Percentiles rank a stretch among this genome's conserved stretches.
phyloP scores from a whole-genome alignment of 1,139 yeast species.

The Lodderomyces oxycetoniae region DNA sequence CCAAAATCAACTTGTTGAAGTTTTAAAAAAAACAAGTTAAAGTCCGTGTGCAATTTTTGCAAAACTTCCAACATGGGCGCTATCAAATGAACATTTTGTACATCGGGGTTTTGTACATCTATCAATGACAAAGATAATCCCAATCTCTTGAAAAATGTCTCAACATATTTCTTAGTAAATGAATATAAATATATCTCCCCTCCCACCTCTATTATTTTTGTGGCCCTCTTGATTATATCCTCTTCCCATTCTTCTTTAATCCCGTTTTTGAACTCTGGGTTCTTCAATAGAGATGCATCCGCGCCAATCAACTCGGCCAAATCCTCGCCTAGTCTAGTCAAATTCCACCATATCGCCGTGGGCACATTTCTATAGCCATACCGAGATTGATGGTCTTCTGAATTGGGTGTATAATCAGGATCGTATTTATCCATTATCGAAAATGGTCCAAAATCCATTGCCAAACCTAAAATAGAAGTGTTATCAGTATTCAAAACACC shows the following conservation, averaged over 20 bases:
- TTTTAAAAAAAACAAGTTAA: conserved; percentile 67
- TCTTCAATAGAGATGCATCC: conserved; percentile 47
- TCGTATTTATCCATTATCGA: conserved; percentile 83
- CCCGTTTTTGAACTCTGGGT: conserved; percentile 29
- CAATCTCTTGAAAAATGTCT: conserved; percentile 58
- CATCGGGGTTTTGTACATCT: conserved; percentile 31
- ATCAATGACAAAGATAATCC: conserved; percentile 50
- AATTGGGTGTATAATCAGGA: conserved; percentile 82
- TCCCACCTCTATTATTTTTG: conserved; percentile 56
- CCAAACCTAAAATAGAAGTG: conserved; percentile 78
- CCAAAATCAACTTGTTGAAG: conserved; percentile 44
- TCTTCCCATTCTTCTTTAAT: conserved; percentile 49
- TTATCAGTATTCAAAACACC: conserved; percentile 96
- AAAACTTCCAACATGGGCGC: conserved; percentile 63
- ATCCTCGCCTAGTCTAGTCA: conserved; percentile 80
- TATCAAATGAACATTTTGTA: conserved; percentile 44
- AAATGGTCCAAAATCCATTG: conserved; percentile 94
- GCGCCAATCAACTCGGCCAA: conserved; percentile 78
- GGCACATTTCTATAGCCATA: conserved; percentile 84
- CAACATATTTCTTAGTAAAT: conserved; percentile 57
- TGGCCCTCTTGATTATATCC: conserved; percentile 55
- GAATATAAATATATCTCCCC: conserved; percentile 62
- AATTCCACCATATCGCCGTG: conserved; percentile 88
- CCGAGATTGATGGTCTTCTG: conserved; percentile 69
- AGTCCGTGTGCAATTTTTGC: conserved; percentile 63